Conservation (phyloP, 2,329 filamentous ascomycete species). For the Akanthomyces dipterigenus region DNA sequence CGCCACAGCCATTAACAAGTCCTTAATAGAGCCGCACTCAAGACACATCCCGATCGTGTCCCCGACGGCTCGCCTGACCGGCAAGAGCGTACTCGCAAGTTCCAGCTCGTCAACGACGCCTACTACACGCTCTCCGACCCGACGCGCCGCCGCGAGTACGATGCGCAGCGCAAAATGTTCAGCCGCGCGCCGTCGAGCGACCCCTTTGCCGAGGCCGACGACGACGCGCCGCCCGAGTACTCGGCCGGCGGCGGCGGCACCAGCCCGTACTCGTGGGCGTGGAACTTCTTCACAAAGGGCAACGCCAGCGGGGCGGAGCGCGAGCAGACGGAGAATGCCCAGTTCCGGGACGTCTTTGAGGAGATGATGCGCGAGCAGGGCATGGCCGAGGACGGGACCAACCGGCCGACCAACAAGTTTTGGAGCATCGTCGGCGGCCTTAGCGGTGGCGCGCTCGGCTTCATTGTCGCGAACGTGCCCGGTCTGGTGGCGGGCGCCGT, state of each 20-base stretch:
- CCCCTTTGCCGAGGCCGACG: slow-evolving; percentile 41
- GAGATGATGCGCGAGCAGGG: slow-evolving; percentile 85
- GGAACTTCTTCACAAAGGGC: slow-evolving; percentile 50
- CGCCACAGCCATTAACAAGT: slow-evolving; percentile 14
- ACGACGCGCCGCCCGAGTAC: slow-evolving; percentile 36
- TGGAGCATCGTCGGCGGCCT: slow-evolving; percentile 82
- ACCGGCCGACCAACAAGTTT: slow-evolving; percentile 62
- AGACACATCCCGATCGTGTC: slow-evolving; percentile 90
- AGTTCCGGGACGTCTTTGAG: slow-evolving; percentile 85
- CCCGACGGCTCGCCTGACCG: slow-evolving; percentile 78
- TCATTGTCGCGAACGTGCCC: slow-evolving; percentile 89
- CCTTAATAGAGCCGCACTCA: slow-evolving; percentile 68
- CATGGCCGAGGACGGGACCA: slow-evolving; percentile 64
- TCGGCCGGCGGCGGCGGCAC: slow-evolving; percentile 22
- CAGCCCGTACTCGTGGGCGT: slow-evolving; percentile 70
- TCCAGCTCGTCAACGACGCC: slow-evolving; percentile 87
- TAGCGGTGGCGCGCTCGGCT: slow-evolving; percentile 84
- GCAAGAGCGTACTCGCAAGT: slow-evolving; percentile 70
- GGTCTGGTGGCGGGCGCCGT: slow-evolving; percentile 85
- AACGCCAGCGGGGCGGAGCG: slow-evolving; percentile 32
- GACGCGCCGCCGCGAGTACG: slow-evolving; percentile 73
- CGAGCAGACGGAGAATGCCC: slow-evolving; percentile 60
- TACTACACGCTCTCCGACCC: slow-evolving; percentile 87
- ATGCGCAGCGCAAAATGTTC: slow-evolving; percentile 49
- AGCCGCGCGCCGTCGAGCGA: slow-evolving; percentile 25